Conservation (phyloP, 1,284 basidiomycete species). For the Apiotrichum domesticum region DNA sequence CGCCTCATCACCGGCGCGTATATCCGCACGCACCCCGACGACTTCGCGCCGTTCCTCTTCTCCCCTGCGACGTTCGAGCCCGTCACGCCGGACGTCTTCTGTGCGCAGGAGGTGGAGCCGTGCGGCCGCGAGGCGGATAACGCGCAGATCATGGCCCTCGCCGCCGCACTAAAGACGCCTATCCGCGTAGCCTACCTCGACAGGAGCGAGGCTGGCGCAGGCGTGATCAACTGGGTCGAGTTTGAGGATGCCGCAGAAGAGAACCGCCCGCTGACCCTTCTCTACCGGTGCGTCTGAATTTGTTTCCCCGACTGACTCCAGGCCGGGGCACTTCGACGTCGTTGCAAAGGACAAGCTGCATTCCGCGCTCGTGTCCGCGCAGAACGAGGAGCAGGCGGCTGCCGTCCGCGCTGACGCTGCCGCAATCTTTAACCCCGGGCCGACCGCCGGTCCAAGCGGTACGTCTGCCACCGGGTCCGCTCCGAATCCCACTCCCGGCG, state of each 20-base stretch:
- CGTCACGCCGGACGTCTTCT: slow-evolving; percentile 62
- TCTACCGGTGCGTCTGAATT: slow-evolving; percentile 62
- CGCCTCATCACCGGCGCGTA: slow-evolving; percentile 74
- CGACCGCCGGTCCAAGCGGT: background rate
- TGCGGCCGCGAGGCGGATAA: slow-evolving; percentile 83
- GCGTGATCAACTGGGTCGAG: slow-evolving; percentile 56
- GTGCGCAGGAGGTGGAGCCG: slow-evolving; percentile 69
- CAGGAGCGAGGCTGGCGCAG: slow-evolving; percentile 48
- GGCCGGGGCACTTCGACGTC: slow-evolving; percentile 72
- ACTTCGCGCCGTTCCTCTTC: slow-evolving; percentile 67
- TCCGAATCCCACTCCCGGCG: too few species aligned
- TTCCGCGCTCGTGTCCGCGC: background rate
- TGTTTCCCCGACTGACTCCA: slow-evolving; percentile 26
- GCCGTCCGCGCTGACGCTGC: background rate
- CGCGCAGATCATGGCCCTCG: slow-evolving; percentile 73
- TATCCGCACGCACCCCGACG: slow-evolving; percentile 61
- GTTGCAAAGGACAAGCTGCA: slow-evolving; percentile 44
- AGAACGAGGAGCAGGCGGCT: background rate
- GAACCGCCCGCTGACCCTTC: slow-evolving; percentile 50
- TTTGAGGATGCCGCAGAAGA: slow-evolving; percentile 48
- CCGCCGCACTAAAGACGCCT: slow-evolving; percentile 61
- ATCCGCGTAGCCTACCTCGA: slow-evolving; percentile 76
- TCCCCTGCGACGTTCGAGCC: slow-evolving; percentile 62
- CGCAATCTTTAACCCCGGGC: background rate
- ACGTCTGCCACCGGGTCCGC: too few species aligned